Conservation (phyloP, 345 rosid species). For the Cardamine occulta region DNA sequence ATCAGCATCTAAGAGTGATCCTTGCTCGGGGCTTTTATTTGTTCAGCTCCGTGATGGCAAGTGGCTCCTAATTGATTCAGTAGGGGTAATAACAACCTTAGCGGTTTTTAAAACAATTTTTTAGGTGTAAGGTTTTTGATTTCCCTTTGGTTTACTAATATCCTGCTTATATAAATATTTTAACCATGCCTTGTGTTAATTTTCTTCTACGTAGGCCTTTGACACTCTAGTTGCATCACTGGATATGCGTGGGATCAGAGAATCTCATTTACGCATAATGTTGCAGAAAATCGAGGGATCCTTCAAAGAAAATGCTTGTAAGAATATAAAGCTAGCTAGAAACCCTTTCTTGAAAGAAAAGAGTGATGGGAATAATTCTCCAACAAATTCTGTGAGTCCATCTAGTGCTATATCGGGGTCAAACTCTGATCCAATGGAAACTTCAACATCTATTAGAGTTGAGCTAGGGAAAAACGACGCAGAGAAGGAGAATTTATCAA, state of each 20-base stretch:
- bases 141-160: background rate
- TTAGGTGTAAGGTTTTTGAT: conserved; percentile 1
- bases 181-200: conserved; percentile 21
- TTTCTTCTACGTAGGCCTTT: conserved; percentile 63
- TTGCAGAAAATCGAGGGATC: conserved; percentile 74
- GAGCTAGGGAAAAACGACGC: conserved; percentile 73
- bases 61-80: conserved; percentile 92
- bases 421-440: conserved; percentile 52
- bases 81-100: conserved; percentile 60
- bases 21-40: conserved; percentile 87
- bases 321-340: conserved; percentile 44
- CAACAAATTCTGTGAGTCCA: conserved; percentile 58
- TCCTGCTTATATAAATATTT: conserved; percentile 7
- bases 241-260: conserved; percentile 91
- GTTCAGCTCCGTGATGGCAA: conserved; percentile 77
- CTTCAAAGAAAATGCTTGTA: conserved; percentile 68
- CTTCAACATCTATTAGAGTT: conserved; percentile 65
- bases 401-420: conserved; percentile 62
- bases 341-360: conserved; percentile 43
- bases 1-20: conserved; percentile 85
- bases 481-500: conserved; percentile 67
- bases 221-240: conserved; percentile 80
- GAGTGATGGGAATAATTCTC: conserved; percentile 45
- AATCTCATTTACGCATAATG: conserved; percentile 93
- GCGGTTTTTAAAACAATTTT: background rate